phyloP scores from a whole-genome alignment of 768 basidiomycete species.

The Lactifluus subvellereus region DNA sequence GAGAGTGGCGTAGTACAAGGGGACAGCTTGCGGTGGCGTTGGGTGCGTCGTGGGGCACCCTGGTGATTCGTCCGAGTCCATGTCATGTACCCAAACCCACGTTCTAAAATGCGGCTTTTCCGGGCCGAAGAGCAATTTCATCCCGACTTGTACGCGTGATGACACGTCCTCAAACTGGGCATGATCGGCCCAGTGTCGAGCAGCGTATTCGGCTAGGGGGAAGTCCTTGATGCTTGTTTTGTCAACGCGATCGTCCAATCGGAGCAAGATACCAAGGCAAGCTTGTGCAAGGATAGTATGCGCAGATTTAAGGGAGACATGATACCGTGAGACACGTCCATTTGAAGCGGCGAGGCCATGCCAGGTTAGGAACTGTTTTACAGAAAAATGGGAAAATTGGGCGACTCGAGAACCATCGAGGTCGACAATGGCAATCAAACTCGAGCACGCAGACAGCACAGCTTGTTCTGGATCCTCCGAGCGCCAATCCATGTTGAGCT shows the following conservation, averaged over 20 bases:
- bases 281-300: not conserved
- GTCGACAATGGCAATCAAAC: not conserved
- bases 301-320: not conserved
- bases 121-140: not conserved
- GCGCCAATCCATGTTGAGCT: not conserved
- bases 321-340: not conserved
- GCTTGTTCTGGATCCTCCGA: conserved; percentile 1
- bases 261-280: not conserved
- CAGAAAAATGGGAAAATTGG: conserved; percentile 5
- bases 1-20: not conserved
- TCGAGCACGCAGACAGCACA: not conserved
- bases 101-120: not conserved
- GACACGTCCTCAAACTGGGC: not conserved
- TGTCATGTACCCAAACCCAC: not conserved
- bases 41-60: not conserved
- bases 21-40: not conserved
- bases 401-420: not conserved
- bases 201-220: too few species aligned
- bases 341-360: not conserved
- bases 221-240: too few species aligned
- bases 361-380: conserved; percentile 2
- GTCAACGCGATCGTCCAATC: not conserved
- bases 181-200: conserved; percentile 1
- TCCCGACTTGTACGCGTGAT: not conserved
- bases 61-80: not conserved